phyloP scores from a whole-genome alignment of 1,284 basidiomycete genomes.

The Earliella scabrosa region DNA sequence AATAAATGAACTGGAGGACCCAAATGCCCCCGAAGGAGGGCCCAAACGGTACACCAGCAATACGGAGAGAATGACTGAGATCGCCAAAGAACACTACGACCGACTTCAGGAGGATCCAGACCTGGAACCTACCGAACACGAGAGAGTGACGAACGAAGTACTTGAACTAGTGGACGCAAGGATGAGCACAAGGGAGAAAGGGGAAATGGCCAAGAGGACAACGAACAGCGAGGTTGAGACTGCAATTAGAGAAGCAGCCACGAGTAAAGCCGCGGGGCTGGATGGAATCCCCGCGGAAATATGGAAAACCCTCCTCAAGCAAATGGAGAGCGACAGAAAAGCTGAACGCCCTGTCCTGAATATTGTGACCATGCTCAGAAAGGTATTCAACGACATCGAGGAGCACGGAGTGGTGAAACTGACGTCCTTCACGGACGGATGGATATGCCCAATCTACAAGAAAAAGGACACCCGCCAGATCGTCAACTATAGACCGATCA shows the following conservation, averaged over 20 bases:
- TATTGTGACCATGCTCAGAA: conserved; percentile 11
- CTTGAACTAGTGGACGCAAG: background rate
- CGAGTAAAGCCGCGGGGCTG: conserved; percentile 17
- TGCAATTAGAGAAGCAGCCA: background rate
- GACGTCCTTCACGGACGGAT: conserved; percentile 34
- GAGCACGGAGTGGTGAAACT: conserved; percentile 7
- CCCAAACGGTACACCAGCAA: background rate
- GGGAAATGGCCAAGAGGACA: background rate
- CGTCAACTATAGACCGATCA: conserved; percentile 39
- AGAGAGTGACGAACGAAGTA: background rate
- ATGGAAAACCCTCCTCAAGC: conserved; percentile 19
- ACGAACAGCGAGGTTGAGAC: background rate
- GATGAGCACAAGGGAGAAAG: background rate
- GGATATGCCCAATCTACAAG: conserved; percentile 42
- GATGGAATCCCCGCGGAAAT: conserved; percentile 29
- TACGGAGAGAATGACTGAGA: background rate
- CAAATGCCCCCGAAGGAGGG: no score
- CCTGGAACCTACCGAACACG: no score
- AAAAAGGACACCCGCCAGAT: conserved; percentile 27
- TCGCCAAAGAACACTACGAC: conserved; percentile 3
- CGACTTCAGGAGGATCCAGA: background rate
- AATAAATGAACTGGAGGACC: background rate
- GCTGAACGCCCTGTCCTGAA: conserved; percentile 5
- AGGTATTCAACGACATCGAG: conserved; percentile 27
- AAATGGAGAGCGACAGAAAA: background rate